Conservation (phyloP, 495 filamentous ascomycete species). For the Coniosporium apollinis region DNA sequence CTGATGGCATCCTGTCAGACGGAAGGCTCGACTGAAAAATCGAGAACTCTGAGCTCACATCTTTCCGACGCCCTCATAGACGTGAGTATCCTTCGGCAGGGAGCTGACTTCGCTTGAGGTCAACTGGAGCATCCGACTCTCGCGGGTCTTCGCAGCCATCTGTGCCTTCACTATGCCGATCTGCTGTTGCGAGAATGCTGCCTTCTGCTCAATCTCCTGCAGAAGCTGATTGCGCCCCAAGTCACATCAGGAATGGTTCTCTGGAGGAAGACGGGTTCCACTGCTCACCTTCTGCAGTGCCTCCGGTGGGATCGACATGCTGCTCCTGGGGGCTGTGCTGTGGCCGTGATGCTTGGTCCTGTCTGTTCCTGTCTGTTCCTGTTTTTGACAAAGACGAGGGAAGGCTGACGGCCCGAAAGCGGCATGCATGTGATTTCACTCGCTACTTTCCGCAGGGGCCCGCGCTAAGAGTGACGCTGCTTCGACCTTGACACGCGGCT, state of each 20-base stretch:
- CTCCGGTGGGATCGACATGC: conserved; percentile 93
- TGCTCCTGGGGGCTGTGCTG: conserved; percentile 7
- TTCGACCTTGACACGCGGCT: background rate
- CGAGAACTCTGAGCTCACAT: conserved; percentile 42
- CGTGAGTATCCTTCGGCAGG: conserved; percentile 59
- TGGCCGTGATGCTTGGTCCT: background rate
- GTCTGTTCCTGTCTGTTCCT: conserved; percentile 1
- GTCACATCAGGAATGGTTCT: too few species aligned
- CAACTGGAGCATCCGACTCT: conserved; percentile 74
- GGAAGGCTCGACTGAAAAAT: background rate
- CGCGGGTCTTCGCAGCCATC: conserved; percentile 70
- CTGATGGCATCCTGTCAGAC: conserved; percentile 33
- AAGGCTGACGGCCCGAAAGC: too few species aligned
- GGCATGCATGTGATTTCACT: too few species aligned
- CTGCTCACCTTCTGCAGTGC: conserved; percentile 71
- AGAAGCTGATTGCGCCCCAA: conserved; percentile 75
- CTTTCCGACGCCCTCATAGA: conserved; percentile 93
- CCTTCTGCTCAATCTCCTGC: conserved; percentile 84
- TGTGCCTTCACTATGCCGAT: conserved; percentile 76
- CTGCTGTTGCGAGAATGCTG: conserved; percentile 76
- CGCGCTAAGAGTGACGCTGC: background rate
- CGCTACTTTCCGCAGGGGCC: background rate
- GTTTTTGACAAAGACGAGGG: too few species aligned
- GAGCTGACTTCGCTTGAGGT: conserved; percentile 67
- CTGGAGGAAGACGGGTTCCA: too few species aligned